Conservation (phyloP, 169 alveolate genomes). For the Ichthyophthirius multifiliis region DNA sequence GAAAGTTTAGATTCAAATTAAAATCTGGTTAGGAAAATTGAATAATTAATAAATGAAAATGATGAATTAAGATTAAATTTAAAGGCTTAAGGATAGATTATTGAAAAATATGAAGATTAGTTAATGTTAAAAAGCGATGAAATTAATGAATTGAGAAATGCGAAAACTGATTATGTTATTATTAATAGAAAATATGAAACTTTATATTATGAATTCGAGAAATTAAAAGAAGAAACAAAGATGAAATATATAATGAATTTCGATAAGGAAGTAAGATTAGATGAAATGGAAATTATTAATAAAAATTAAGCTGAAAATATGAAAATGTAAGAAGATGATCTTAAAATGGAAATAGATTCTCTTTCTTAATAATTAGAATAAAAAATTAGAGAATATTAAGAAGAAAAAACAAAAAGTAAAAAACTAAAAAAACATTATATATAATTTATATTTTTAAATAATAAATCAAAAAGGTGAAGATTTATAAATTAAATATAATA, state of each 20-base stretch:
- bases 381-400: neutral
- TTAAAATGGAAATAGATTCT: neutral
- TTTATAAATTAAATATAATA: neutral
- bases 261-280: constrained; percentile 24
- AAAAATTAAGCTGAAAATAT: neutral
- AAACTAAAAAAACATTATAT: neutral
- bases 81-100: neutral
- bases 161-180: neutral
- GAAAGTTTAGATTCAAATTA: neutral
- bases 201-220: neutral
- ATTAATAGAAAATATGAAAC: constrained; percentile 30
- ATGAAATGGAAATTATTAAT: neutral
- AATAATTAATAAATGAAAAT: neutral
- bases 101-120: constrained; percentile 6
- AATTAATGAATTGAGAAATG: constrained; percentile 17
- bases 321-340: neutral
- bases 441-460: neutral
- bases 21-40: neutral
- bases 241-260: neutral
- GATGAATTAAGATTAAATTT: constrained; percentile 20
- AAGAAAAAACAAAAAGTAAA: neutral
- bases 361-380: neutral
- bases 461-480: neutral
- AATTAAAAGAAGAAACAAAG: neutral
- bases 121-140: constrained; percentile 27